A percentile compares a stretch with the other conserved stretches of the same genome.
Conservation (phyloP, 1,284 basidiomycete species). For the Lignosus rhinocerotis region DNA sequence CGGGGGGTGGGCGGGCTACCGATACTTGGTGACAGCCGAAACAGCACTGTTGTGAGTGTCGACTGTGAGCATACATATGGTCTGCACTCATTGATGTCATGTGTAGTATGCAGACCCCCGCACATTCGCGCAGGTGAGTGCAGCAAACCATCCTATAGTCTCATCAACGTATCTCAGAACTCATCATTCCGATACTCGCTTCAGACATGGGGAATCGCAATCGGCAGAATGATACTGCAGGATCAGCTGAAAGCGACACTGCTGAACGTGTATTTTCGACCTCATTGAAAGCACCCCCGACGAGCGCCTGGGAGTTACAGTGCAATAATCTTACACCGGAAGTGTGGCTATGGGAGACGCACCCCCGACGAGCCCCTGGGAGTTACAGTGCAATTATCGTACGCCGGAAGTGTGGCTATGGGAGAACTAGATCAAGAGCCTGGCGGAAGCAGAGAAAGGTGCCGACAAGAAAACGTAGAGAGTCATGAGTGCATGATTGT, state of each 20-base stretch:
- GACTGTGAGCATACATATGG: background rate
- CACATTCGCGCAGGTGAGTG: slow-evolving; percentile 28
- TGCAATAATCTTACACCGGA: slow-evolving; percentile 30
- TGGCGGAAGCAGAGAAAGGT: background rate
- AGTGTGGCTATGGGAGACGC: slow-evolving; percentile 38
- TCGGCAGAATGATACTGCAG: slow-evolving; percentile 40
- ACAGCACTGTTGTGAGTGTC: slow-evolving; percentile 29
- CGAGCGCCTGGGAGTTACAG: too few species aligned
- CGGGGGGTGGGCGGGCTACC: slow-evolving; percentile 34
- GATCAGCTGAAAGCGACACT: slow-evolving; percentile 38
- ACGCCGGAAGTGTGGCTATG: slow-evolving; percentile 33
- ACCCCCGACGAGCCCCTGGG: slow-evolving; percentile 34
- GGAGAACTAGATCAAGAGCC: background rate
- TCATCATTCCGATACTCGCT: background rate
- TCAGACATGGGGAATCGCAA: slow-evolving; percentile 42
- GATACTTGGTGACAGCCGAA: slow-evolving; percentile 29
- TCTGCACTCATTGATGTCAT: background rate
- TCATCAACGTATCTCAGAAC: background rate
- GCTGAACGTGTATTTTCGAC: slow-evolving; percentile 36
- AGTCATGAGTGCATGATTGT: too few species aligned
- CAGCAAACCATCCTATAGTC: background rate
- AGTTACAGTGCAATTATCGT: slow-evolving; percentile 35
- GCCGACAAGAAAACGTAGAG: background rate
- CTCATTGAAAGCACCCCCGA: too few species aligned
- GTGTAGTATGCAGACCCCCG: slow-evolving; percentile 29